These are phyloP conservation scores for Tinospora cordifolia DNA, from an alignment of 164 flowering plant genomes.

Conservation along the genomic window DNA sequence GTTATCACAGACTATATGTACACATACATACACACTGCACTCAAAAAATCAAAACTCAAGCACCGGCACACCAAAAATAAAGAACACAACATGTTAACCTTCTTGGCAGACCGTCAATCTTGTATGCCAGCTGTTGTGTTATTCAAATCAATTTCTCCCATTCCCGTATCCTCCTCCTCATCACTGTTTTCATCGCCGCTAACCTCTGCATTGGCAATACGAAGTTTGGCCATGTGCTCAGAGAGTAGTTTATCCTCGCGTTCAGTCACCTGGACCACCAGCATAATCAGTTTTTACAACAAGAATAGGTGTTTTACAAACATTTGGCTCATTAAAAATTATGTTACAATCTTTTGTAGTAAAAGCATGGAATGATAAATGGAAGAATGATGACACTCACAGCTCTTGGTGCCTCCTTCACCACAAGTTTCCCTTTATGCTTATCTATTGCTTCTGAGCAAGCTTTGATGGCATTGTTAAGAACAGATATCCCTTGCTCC, in stretches of 20 bases:
- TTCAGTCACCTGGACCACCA: constrained; percentile 67
- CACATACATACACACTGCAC: no score
- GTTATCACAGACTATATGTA: no score
- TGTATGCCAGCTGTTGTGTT: constrained; percentile 31
- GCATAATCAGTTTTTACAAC: no score
- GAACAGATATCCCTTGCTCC: constrained; percentile 82
- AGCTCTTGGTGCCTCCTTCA: constrained; percentile 79
- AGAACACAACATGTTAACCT: background rate
- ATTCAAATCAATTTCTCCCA: constrained; percentile 80
- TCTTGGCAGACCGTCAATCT: constrained; percentile 20
- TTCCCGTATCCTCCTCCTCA: constrained; percentile 89
- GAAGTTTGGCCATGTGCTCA: constrained; percentile 68
- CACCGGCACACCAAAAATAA: no score
- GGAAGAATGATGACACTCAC: constrained; percentile 39
- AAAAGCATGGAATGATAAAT: no score
- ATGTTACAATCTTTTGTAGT: no score
- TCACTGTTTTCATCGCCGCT: constrained; percentile 80
- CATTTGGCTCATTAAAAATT: no score
- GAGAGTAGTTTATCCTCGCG: constrained; percentile 77
- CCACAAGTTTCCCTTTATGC: constrained; percentile 72
- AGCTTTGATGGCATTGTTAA: constrained; percentile 62
- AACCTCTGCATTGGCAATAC: constrained; percentile 56
- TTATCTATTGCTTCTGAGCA: constrained; percentile 63
- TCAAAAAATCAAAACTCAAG: no score
- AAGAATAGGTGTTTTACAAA: no score